phyloP scores from a whole-genome alignment of 768 basidiomycete species.

The Austroboletus eburneus region DNA sequence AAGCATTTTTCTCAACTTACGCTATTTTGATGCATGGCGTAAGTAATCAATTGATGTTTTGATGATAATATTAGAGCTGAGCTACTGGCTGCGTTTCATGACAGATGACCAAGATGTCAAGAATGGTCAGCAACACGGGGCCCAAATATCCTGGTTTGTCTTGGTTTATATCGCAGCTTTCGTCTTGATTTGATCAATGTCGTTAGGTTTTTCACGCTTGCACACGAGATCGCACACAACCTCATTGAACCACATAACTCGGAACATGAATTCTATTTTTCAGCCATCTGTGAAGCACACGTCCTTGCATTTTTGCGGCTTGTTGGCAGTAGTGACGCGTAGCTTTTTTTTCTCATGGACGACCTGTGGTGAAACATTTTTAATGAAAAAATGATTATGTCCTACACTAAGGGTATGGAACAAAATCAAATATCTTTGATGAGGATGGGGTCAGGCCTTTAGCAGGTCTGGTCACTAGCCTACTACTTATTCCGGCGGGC shows the following conservation, averaged over 20 bases:
- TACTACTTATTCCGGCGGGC: too few relatives aligned
- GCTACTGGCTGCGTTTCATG: background rate
- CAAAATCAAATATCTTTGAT: too few relatives aligned
- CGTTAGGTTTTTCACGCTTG: slow-evolving; percentile 77
- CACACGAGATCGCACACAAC: slow-evolving; percentile 94
- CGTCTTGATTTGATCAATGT: background rate
- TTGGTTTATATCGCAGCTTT: background rate
- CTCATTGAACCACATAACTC: slow-evolving; percentile 83
- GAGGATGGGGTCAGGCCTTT: too few relatives aligned
- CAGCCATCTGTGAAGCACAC: slow-evolving; percentile 77
- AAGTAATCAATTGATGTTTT: slow-evolving; percentile 31
- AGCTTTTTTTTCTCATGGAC: too few relatives aligned
- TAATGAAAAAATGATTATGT: too few relatives aligned
- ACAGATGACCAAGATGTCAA: slow-evolving; percentile 70
- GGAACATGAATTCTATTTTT: slow-evolving; percentile 93
- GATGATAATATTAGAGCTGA: background rate
- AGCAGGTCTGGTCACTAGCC: too few relatives aligned
- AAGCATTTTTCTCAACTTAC: slow-evolving; percentile 82
- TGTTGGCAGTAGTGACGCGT: too few relatives aligned
- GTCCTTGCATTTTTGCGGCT: slow-evolving; percentile 39
- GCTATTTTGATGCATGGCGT: slow-evolving; percentile 89
- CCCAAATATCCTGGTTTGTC: slow-evolving; percentile 76
- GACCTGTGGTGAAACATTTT: too few relatives aligned
- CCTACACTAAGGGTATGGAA: too few relatives aligned
- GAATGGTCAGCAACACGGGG: slow-evolving; percentile 48